Base-by-base conservation (phyloP, 768 basidiomycete species). In the Rhodotorula toruloides region DNA sequence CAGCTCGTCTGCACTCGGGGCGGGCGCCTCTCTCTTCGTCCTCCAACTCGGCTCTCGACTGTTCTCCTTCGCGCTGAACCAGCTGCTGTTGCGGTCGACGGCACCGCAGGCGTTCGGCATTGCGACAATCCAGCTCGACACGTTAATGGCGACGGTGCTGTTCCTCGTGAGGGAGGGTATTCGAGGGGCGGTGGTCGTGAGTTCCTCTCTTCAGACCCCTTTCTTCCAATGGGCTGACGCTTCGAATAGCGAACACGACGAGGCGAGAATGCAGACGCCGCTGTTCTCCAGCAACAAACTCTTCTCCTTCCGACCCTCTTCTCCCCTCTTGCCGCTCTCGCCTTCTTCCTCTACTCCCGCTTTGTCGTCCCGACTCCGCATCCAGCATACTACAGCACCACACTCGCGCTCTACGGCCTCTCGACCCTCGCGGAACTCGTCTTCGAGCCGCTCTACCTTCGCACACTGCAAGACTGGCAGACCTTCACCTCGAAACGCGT, bases 131-230 rank as follows among this genome's bases (percentile, higher is more conserved):
- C 93, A 96, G 74, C 91, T 98, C 77, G 96, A 98, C 76, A 84
- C 97, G 34, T 75, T 98, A 32, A 82, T 89, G 52, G 89, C 87
- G 72, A 91, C 91, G 17, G 89, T 93, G 73, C 81, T 98, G 49
- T 97, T 98, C 77, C 81, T 98, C 13, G 87, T 87, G 40, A 82
- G 96, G n/a, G 96, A 99, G 77, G 94, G 93, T 25, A 83, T 98
- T 13, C 83, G 96, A 46, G 90, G 87, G 76, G 86, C 89, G 11
- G 82, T 96, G 9, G 81, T 96, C 22, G 84, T 92, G n/a, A 81
- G 81, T 54, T 25, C 4, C 43, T 19, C 11, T 3, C 44, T n/a
- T n/a, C 31, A 17, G 10, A 25, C 3, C 32, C 16, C 42, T 56
- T 43, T 32, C 14, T 13, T 32, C 22, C 52, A 9, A 25, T 17